Evolutionary conservation across 257 asterid species (phyloP).

Genomic region (Solanum peruvianum): DNA sequence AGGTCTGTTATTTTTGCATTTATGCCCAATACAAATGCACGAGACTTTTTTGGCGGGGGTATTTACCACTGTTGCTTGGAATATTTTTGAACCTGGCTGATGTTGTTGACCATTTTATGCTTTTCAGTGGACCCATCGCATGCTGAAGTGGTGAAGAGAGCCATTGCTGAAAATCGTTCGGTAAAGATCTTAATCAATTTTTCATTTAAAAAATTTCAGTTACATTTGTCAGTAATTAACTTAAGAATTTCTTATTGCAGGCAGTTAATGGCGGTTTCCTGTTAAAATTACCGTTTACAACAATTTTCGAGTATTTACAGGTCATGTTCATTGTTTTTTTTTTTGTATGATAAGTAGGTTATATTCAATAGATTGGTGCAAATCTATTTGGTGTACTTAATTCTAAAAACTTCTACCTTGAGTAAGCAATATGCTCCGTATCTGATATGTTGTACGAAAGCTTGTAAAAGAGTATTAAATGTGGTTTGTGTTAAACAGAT

Average conservation of each 20-base stretch:
- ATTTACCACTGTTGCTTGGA: background rate
- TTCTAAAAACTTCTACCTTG: background rate
- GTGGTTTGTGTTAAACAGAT: conserved; percentile 30
- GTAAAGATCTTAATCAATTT: conserved; percentile 23
- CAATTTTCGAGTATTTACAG: conserved; percentile 94
- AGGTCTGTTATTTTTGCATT: conserved; percentile 32
- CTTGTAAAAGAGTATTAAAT: background rate
- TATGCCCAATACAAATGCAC: background rate
- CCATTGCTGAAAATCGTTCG: conserved; percentile 32
- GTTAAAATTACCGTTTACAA: conserved; percentile 79
- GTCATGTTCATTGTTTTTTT: conserved; percentile 7
- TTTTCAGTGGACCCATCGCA: conserved; percentile 34
- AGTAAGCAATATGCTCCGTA: background rate
- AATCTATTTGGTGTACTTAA: background rate
- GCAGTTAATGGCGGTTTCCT: conserved; percentile 46
- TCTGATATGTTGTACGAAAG: background rate
- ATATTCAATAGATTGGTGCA: background rate
- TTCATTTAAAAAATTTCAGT: background rate
- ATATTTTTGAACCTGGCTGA: background rate
- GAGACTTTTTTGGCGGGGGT: background rate
- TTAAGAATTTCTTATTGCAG: conserved; percentile 26
- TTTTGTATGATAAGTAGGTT: background rate
- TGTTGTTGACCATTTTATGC: background rate
- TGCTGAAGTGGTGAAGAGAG: conserved; percentile 45
- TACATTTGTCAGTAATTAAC: background rate